Percentiles rank a stretch among this genome's conserved stretches.
These are phyloP conservation scores for Alternaria ethzedia DNA, from an alignment of 2,329 filamentous ascomycete genomes.

Conservation along the genomic window DNA sequence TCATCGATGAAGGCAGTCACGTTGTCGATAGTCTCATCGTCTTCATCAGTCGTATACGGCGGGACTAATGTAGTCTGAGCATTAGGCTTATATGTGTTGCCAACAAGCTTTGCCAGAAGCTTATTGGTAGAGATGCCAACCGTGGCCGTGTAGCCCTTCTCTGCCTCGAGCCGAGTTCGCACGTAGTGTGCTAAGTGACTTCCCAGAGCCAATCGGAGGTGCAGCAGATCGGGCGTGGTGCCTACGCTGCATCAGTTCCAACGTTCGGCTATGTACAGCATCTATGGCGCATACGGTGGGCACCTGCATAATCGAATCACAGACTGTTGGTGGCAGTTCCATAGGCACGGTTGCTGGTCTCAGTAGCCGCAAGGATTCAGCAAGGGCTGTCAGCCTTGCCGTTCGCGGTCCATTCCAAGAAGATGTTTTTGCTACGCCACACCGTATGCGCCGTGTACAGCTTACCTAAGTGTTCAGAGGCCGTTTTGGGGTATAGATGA, in stretches of 20 bases:
- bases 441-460: conserved; percentile 4
- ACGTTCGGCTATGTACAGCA: neutral
- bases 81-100: conserved; percentile 83
- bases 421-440: conserved; percentile 11
- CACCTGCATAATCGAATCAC: neutral
- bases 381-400: conserved; percentile 10
- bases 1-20: conserved; percentile 74
- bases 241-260: conserved; percentile 26
- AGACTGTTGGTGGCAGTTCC: conserved; percentile 1
- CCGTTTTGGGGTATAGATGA: conserved; percentile 59
- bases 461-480: conserved; percentile 29
- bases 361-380: neutral
- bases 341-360: neutral
- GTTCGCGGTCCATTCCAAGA: neutral
- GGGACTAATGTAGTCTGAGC: conserved; percentile 84
- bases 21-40: conserved; percentile 49
- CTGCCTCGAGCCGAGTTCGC: conserved; percentile 72
- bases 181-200: conserved; percentile 82
- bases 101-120: conserved; percentile 81
- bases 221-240: conserved; percentile 48
- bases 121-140: conserved; percentile 90
- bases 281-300: conserved; percentile 1
- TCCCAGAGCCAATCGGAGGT: conserved; percentile 71
- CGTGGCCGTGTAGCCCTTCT: conserved; percentile 84
- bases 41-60: conserved; percentile 55